Evolutionary conservation across 495 filamentous ascomycete genomes (phyloP), one percentile per base, ranked within the genome.

Genomic region (Penicillium manginii): DNA sequence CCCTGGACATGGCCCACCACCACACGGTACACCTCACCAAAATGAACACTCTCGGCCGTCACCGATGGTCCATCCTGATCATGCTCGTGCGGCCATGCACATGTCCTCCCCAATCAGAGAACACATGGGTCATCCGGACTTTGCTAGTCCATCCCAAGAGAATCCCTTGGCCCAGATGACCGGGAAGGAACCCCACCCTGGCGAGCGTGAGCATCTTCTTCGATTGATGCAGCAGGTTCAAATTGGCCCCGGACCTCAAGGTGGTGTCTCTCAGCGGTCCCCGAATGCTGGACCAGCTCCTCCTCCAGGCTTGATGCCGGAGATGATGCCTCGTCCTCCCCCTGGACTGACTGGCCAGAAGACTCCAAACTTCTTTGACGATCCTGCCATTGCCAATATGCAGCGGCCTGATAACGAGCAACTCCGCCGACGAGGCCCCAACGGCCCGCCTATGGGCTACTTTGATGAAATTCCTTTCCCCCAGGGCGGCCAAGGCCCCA

Each of bases 141-240:
- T 68, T 14, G 63, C 74, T 56, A 71, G 61, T 14, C 63, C 69
- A 26, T 46, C 58, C 1, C 65, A 72, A 14, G 76, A 79, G 50
- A 64, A 60, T 51, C 59, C 72, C 8, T 58, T 76, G 53, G 61
- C 55, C 11, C 73, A 70, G 40, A 65, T 47, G 56, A 58, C 39
- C 46, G 63, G 40, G 18, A 73, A 70, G 51, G 66, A 77, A 23
- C 66, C 74, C 0, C 79, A 78, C 47, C 62, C 70, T 49, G 69
- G 72, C 22, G 80, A 84, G 31, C 67, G 78, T 50, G 79, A 83
- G 50, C 73, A 81, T 66, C 60, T 84, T 14, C 73, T 83, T 31
- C 78, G 77, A 17, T 65, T 84, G 37, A 83, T 84, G 81, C 80
- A 82, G 50, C 80, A 82, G 63, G 70, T 74, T 26, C 70, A 70